A percentile compares a stretch with the other conserved stretches of the same genome.
Conservation (phyloP, 169 alveolate species). For the Plasmodium knowlesi region DNA sequence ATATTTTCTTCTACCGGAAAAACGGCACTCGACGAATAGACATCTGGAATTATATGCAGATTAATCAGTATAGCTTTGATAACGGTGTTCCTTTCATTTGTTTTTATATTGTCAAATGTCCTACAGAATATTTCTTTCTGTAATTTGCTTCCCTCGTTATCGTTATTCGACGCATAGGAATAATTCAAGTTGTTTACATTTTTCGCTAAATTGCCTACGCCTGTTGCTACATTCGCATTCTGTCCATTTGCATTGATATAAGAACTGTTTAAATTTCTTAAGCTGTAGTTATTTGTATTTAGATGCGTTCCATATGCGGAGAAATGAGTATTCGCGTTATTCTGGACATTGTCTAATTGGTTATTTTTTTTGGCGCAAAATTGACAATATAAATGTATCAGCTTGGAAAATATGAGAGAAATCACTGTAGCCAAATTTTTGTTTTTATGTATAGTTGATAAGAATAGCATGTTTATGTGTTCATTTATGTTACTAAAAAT, state of each 20-base stretch:
- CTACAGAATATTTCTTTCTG: conserved; percentile 64
- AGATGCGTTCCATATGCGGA: conserved; percentile 58
- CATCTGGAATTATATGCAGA: conserved; percentile 72
- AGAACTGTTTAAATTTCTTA: conserved; percentile 62
- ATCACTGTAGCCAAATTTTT: conserved; percentile 69
- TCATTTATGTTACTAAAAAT: conserved; percentile 74
- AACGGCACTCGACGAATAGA: conserved; percentile 55
- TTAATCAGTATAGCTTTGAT: conserved; percentile 66
- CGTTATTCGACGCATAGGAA: conserved; percentile 74
- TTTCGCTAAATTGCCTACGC: conserved; percentile 11
- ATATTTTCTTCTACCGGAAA: conserved; percentile 72
- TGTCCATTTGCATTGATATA: conserved; percentile 59
- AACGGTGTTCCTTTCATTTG: conserved; percentile 62
- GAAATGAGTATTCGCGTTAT: conserved; percentile 23
- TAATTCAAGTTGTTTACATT: conserved; percentile 58
- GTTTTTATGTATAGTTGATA: conserved; percentile 75
- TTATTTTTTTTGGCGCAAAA: conserved; percentile 69
- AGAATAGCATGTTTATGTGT: conserved; percentile 73
- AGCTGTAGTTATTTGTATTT: conserved; percentile 49
- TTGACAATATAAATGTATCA: conserved; percentile 73
- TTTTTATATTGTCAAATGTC: conserved; percentile 71
- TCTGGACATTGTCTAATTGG: conserved; percentile 28
- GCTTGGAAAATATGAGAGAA: conserved; percentile 73
- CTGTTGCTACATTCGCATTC: conserved; percentile 34
- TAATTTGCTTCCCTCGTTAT: conserved; percentile 58